phyloP scores from a whole-genome alignment of 805 yeast genomes.

The Kregervanrija delftensis region DNA sequence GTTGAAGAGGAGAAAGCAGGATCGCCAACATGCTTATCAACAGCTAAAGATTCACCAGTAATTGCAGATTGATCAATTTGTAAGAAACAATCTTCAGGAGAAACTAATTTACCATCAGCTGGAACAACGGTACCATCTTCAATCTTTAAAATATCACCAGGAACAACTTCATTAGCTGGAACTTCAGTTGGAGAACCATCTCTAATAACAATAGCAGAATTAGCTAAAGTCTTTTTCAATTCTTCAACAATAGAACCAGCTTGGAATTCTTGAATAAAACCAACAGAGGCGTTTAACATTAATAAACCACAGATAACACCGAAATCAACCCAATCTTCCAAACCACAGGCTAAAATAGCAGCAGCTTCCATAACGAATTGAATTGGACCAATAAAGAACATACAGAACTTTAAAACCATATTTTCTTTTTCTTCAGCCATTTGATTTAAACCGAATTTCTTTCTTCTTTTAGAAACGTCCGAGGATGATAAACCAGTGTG shows the following conservation, averaged over 20 bases:
- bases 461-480: slow-evolving; percentile 75
- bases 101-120: slow-evolving; percentile 85
- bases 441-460: slow-evolving; percentile 85
- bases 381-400: slow-evolving; percentile 91
- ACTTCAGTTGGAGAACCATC: slow-evolving; percentile 72
- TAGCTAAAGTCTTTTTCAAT: slow-evolving; percentile 90
- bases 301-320: slow-evolving; percentile 92
- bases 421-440: slow-evolving; percentile 87
- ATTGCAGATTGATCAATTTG: slow-evolving; percentile 96
- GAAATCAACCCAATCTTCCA: slow-evolving; percentile 97
- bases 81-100: slow-evolving; percentile 69
- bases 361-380: slow-evolving; percentile 98
- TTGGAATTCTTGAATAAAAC: slow-evolving; percentile 95
- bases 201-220: slow-evolving; percentile 80
- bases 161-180: slow-evolving; percentile 80
- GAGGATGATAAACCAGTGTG: slow-evolving; percentile 66
- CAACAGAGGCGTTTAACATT: slow-evolving; percentile 83
- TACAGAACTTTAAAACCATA: slow-evolving; percentile 67
- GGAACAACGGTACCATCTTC: slow-evolving; percentile 93
- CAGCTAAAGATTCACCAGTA: slow-evolving; percentile 96
- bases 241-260: slow-evolving; percentile 98
- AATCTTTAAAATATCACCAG: slow-evolving; percentile 88
- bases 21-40: slow-evolving; percentile 86
- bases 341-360: slow-evolving; percentile 91
- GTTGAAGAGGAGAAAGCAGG: slow-evolving; percentile 86